phyloP scores from a whole-genome alignment of 768 basidiomycete genomes.

The Paxillus ammoniavirescens region DNA sequence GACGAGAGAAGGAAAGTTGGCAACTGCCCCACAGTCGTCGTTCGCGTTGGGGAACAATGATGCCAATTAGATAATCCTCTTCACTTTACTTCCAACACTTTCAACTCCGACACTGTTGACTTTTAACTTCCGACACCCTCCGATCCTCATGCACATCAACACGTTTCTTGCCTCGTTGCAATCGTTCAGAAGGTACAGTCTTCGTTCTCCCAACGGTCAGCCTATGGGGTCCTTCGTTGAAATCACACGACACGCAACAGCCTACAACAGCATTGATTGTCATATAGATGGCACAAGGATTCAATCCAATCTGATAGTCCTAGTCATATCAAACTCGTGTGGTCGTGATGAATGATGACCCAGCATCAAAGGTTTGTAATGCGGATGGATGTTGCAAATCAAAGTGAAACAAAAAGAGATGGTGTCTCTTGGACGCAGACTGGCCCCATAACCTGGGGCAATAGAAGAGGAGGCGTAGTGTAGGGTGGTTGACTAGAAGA shows the following conservation, averaged over 20 bases:
- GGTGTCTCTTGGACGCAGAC: no score
- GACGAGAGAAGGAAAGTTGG: conserved; percentile 14
- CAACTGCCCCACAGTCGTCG: conserved; percentile 20
- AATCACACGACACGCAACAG: conserved; percentile 13
- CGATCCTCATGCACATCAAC: background rate
- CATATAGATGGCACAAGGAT: no score
- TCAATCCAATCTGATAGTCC: no score
- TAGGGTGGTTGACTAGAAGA: background rate
- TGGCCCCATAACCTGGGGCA: no score
- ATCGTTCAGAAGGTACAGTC: no score
- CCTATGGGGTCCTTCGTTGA: conserved; percentile 13
- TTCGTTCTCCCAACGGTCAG: no score
- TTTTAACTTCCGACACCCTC: conserved; percentile 10
- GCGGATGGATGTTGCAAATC: no score
- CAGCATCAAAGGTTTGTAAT: background rate
- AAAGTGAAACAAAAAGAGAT: no score
- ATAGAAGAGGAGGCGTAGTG: background rate
- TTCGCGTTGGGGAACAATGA: conserved; percentile 14
- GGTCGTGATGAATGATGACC: background rate
- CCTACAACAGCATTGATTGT: no score
- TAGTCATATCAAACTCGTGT: background rate
- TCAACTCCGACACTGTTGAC: conserved; percentile 14
- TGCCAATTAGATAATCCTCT: conserved; percentile 19
- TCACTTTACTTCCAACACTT: conserved; percentile 14
- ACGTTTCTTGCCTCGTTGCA: conserved; percentile 12